Evolutionary conservation across 176 grass and related monocot species (phyloP).

Genomic region (Areca catechu): DNA sequence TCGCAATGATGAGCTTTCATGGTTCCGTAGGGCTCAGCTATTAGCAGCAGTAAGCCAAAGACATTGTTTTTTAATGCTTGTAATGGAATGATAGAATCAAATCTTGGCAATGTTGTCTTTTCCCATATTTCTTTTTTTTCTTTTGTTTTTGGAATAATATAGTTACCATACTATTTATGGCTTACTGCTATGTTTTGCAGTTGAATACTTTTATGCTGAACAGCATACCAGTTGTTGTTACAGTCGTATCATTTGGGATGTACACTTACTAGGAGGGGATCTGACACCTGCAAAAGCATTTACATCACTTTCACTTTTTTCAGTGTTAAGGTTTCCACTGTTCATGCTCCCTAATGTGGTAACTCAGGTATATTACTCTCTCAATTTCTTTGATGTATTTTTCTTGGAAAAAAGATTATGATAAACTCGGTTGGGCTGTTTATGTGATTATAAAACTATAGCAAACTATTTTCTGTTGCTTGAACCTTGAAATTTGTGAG

Average conservation of each 20-base stretch:
- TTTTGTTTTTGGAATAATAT: no score
- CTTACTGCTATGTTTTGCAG: conserved; percentile 42
- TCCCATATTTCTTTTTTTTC: background rate
- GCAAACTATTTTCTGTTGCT: no score
- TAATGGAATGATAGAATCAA: background rate
- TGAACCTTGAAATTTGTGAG: no score
- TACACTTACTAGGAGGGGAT: conserved; percentile 86
- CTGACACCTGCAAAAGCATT: conserved; percentile 97
- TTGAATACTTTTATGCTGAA: conserved; percentile 95
- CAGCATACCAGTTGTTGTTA: conserved; percentile 84
- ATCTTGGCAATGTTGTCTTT: conserved; percentile 6
- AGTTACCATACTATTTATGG: background rate
- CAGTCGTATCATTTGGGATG: conserved; percentile 82
- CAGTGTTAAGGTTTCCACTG: conserved; percentile 90
- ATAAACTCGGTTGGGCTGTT: no score
- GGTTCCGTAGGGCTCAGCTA: conserved; percentile 91
- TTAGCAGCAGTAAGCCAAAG: conserved; percentile 58
- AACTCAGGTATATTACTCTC: conserved; percentile 65
- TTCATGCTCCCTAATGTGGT: conserved; percentile 95
- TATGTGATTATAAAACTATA: no score
- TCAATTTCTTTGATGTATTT: no score
- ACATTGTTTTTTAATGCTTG: background rate
- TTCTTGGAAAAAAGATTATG: no score
- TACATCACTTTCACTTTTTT: conserved; percentile 91
- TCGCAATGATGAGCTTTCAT: conserved; percentile 91